Evolutionary conservation across 1,139 yeast species (phyloP).

Genomic region (Scheffersomyces illinoinensis): DNA sequence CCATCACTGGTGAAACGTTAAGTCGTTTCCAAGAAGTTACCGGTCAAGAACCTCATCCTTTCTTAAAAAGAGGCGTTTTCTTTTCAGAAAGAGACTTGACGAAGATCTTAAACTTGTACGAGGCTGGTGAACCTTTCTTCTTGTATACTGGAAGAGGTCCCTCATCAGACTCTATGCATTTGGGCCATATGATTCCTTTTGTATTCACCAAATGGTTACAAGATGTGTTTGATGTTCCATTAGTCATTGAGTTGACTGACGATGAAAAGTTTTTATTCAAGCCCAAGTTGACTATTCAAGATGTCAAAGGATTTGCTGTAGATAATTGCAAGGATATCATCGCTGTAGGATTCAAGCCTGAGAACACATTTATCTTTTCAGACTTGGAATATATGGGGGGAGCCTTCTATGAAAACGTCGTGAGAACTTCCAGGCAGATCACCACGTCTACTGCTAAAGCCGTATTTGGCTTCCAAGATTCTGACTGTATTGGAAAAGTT

Average conservation of each 20-base stretch:
- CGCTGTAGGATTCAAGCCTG: conserved; percentile 92
- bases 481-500: conserved; percentile 90
- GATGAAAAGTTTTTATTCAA: conserved; percentile 97
- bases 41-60: conserved; percentile 92
- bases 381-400: conserved; percentile 94
- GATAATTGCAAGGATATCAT: conserved; percentile 93
- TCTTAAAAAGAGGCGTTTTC: conserved; percentile 87
- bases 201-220: conserved; percentile 97
- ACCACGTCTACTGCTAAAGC: conserved; percentile 95
- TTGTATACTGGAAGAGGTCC: conserved; percentile 99
- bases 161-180: conserved; percentile 89
- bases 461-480: conserved; percentile 95
- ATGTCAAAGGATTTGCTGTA: conserved; percentile 74
- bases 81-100: conserved; percentile 89
- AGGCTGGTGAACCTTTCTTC: conserved; percentile 93
- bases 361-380: conserved; percentile 91
- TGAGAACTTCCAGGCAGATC: conserved; percentile 90
- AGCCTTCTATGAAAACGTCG: conserved; percentile 91
- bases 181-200: conserved; percentile 97
- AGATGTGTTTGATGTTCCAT: conserved; percentile 96
- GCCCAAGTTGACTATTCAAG: conserved; percentile 83
- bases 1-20: conserved; percentile 69
- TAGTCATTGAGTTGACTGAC: conserved; percentile 93
- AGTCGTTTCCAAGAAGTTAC: conserved; percentile 77
- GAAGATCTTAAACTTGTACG: conserved; percentile 81